Percentiles rank a stretch among this genome's conserved stretches.
Conservation (phyloP, 2,329 filamentous ascomycete genomes). For the Chaetomium sp. region DNA sequence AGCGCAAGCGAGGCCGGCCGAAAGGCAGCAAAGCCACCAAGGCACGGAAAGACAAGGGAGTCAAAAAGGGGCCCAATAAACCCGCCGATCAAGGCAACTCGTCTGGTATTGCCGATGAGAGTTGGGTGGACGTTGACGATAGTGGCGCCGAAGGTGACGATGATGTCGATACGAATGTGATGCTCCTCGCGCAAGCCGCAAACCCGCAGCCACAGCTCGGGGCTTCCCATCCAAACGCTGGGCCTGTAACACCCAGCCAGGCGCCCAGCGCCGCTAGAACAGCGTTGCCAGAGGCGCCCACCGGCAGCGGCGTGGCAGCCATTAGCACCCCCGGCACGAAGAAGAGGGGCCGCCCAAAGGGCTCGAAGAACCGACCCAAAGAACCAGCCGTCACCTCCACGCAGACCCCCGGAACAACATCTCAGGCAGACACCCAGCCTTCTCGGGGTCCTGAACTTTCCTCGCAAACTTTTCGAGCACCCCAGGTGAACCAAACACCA, state of each 20-base stretch:
- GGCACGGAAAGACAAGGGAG: slow-evolving; percentile 52
- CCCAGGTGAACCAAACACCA: slow-evolving; percentile 8
- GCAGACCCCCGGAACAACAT: not conserved
- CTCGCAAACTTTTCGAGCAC: slow-evolving; percentile 13
- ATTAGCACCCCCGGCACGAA: slow-evolving; percentile 38
- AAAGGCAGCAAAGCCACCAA: slow-evolving; percentile 59
- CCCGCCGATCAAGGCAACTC: slow-evolving; percentile 16
- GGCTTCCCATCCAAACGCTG: not conserved
- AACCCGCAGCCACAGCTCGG: slow-evolving; percentile 21
- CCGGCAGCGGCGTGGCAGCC: not conserved
- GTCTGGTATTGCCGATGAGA: slow-evolving; percentile 41
- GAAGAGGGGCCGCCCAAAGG: slow-evolving; percentile 54
- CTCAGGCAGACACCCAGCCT: slow-evolving; percentile 1
- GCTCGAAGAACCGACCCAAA: slow-evolving; percentile 54
- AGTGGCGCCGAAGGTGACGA: slow-evolving; percentile 35
- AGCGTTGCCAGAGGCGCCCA: slow-evolving; percentile 23
- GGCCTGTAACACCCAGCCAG: slow-evolving; percentile 9
- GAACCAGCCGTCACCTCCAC: slow-evolving; percentile 29
- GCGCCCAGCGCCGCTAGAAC: slow-evolving; percentile 18
- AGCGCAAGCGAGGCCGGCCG: slow-evolving; percentile 55
- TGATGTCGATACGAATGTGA: slow-evolving; percentile 31
- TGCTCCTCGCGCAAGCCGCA: slow-evolving; percentile 32
- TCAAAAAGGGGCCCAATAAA: slow-evolving; percentile 49
- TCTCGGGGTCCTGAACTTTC: not conserved
- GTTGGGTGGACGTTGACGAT: slow-evolving; percentile 52